Conservation (phyloP, 208 protist genomes). For the Trypanosoma lewisi region DNA sequence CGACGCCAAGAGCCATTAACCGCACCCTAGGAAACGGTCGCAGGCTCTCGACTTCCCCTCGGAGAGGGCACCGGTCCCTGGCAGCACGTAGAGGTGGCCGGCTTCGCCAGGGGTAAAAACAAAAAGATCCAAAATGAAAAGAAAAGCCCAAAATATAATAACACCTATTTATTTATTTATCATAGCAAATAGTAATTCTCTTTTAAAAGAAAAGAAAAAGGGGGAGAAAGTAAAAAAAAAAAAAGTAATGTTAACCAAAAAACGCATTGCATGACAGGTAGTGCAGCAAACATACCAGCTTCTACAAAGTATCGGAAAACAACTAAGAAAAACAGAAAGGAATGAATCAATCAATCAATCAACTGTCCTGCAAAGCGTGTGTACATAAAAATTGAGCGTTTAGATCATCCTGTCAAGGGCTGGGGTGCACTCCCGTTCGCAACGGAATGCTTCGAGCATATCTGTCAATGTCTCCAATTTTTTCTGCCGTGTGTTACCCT, state of each 20-base stretch:
- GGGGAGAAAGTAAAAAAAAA: not conserved
- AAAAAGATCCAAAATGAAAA: too few species aligned
- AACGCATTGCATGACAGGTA: slow-evolving; percentile 4
- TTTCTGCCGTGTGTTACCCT: slow-evolving; percentile 35
- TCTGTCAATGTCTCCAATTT: slow-evolving; percentile 52
- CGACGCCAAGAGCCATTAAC: too few species aligned
- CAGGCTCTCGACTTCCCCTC: too few species aligned
- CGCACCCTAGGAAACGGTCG: too few species aligned
- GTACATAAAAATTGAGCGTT: not conserved
- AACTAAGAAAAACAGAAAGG: not conserved
- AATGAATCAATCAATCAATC: not conserved
- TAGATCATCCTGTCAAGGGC: slow-evolving; percentile 56
- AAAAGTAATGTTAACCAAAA: slow-evolving; percentile 12
- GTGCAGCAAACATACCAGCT: slow-evolving; percentile 1
- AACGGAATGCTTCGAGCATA: slow-evolving; percentile 77
- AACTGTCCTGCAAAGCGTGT: not conserved
- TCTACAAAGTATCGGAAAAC: too few species aligned
- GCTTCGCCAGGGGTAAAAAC: too few species aligned
- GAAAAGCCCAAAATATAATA: not conserved
- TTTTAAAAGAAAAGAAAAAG: slow-evolving; percentile 5
- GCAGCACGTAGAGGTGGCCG: too few species aligned
- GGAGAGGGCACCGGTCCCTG: too few species aligned
- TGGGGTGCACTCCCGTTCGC: slow-evolving; percentile 53
- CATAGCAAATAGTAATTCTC: too few species aligned
- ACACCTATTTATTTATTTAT: too few species aligned